phyloP scores from a whole-genome alignment of 805 yeast genomes.

The Spathaspora hagerdaliae region DNA sequence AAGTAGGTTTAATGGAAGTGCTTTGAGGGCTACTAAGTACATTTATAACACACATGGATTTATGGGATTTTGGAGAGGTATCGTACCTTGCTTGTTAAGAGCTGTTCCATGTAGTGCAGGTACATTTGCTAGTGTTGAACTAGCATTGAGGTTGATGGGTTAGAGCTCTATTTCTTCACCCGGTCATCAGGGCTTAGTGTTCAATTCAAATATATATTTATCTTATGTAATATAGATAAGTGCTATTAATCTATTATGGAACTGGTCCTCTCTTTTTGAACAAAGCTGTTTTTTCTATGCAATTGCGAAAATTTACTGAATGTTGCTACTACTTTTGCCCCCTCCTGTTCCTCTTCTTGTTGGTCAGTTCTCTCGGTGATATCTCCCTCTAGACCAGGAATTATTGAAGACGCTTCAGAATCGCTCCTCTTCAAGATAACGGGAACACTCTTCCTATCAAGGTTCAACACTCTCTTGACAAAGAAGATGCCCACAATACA shows the following conservation, averaged over 20 bases:
- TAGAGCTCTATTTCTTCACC: slow-evolving; percentile 12
- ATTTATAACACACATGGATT: slow-evolving; percentile 43
- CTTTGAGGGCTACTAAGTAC: slow-evolving; percentile 29
- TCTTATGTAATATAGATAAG: too few relatives aligned
- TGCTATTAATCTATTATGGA: background rate
- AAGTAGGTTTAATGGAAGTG: slow-evolving; percentile 41
- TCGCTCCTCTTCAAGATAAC: slow-evolving; percentile 9
- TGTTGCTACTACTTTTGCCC: too few relatives aligned
- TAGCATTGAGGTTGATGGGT: slow-evolving; percentile 55
- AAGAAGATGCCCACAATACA: slow-evolving; percentile 9
- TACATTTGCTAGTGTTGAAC: slow-evolving; percentile 73
- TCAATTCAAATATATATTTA: too few relatives aligned
- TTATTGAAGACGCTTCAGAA: slow-evolving; percentile 9
- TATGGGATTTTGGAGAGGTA: slow-evolving; percentile 59
- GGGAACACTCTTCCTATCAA: slow-evolving; percentile 9
- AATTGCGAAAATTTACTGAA: slow-evolving; percentile 7
- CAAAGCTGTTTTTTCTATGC: slow-evolving; percentile 16
- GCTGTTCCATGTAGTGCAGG: slow-evolving; percentile 70
- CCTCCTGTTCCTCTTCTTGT: too few relatives aligned
- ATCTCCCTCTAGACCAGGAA: too few relatives aligned
- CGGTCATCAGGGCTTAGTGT: too few relatives aligned
- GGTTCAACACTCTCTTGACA: slow-evolving; percentile 15
- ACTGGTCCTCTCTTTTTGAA: slow-evolving; percentile 9
- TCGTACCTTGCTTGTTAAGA: slow-evolving; percentile 54
- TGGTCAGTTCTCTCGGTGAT: too few relatives aligned